Percentiles rank a stretch among this genome's conserved stretches.
phyloP scores from a whole-genome alignment of 345 rosid genomes.

The Ricinus communis region DNA sequence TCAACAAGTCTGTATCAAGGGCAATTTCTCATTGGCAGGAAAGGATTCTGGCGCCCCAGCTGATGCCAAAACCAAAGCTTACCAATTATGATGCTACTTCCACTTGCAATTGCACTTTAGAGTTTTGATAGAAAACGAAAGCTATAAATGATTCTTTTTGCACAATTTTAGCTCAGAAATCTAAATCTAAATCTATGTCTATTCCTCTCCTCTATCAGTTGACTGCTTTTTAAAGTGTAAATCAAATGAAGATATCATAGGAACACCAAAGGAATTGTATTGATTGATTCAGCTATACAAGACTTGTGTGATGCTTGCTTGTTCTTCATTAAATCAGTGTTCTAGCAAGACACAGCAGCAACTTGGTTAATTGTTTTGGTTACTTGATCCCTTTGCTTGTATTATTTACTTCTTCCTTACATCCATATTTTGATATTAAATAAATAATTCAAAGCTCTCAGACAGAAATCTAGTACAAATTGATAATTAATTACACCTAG shows the following conservation, averaged over 20 bases:
- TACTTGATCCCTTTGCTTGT: not conserved
- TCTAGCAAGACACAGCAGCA: too few relatives aligned
- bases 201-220: not conserved
- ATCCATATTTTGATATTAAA: too few relatives aligned
- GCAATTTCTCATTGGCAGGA: slow-evolving; percentile 67
- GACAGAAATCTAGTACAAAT: too few relatives aligned
- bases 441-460: too few relatives aligned
- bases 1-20: slow-evolving; percentile 51
- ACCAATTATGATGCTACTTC: not conserved
- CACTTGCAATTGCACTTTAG: not conserved
- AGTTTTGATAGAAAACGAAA: not conserved
- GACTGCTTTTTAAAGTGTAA: too few relatives aligned
- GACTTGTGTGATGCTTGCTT: not conserved
- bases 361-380: too few relatives aligned
- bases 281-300: slow-evolving; percentile 6
- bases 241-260: not conserved
- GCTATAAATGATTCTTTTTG: not conserved
- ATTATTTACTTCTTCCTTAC: too few relatives aligned
- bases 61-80: slow-evolving; percentile 7
- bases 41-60: slow-evolving; percentile 80
- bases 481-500: too few relatives aligned
- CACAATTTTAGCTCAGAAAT: not conserved
- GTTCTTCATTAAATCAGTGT: too few relatives aligned
- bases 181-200: not conserved
- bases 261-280: not conserved